phyloP scores from a whole-genome alignment of 75 land plant species.

The Selaginella tamariscina region DNA sequence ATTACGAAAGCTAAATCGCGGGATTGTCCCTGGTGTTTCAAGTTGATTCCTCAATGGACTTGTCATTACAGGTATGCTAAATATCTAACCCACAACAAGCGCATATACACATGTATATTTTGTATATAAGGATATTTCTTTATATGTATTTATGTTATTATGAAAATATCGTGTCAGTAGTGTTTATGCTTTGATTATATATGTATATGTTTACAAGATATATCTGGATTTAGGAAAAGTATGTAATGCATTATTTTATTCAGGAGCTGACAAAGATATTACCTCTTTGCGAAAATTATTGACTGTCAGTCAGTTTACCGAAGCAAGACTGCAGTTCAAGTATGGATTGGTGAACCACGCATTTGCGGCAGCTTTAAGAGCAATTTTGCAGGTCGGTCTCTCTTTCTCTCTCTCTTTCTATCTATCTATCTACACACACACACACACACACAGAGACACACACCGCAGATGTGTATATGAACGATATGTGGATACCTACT shows the following conservation, averaged over 20 bases:
- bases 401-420: too few species aligned
- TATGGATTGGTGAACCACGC: constrained; percentile 94
- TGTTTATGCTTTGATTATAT: too few species aligned
- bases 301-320: constrained; percentile 61
- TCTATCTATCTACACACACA: neutral
- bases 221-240: neutral
- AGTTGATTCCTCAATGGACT: constrained; percentile 82
- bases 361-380: constrained; percentile 84
- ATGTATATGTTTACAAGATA: neutral
- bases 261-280: constrained; percentile 76
- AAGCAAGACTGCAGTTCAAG: constrained; percentile 75
- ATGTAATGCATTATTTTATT: neutral
- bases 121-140: too few species aligned
- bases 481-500: too few species aligned
- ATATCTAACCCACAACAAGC: too few species aligned
- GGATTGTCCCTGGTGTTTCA: constrained; percentile 43
- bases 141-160: too few species aligned
- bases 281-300: constrained; percentile 80
- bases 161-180: too few species aligned
- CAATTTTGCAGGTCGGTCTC: constrained; percentile 59
- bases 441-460: neutral
- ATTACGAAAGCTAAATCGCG: constrained; percentile 42
- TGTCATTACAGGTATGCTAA: constrained; percentile 73
- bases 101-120: too few species aligned
- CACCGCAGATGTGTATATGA: neutral